phyloP scores from a whole-genome alignment of 2,329 filamentous ascomycete genomes.

The Dothistroma pini region DNA sequence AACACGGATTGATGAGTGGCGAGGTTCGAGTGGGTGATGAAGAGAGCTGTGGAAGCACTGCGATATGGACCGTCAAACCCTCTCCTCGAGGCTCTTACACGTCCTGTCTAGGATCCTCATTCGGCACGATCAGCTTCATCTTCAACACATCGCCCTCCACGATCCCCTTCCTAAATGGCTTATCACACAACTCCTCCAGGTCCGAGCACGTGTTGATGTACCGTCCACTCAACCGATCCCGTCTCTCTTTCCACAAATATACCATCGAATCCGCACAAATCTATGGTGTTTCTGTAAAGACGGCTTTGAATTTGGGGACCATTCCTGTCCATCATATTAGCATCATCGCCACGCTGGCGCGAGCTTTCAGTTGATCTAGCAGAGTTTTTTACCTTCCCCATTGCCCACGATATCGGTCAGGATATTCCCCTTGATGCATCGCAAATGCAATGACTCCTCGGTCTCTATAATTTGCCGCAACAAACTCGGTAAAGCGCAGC shows the following conservation, averaged over 20 bases:
- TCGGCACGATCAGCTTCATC: constrained; percentile 20
- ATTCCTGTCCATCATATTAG: constrained; percentile 20
- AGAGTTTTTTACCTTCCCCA: too few relatives aligned
- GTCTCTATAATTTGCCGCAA: constrained; percentile 43
- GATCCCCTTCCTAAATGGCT: constrained; percentile 34
- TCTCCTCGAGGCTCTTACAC: not conserved
- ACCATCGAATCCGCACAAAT: constrained; percentile 34
- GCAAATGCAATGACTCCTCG: constrained; percentile 42
- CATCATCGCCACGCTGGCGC: too few relatives aligned
- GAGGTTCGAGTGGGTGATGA: not conserved
- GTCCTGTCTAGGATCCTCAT: not conserved
- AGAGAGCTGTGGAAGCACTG: not conserved
- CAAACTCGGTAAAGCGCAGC: constrained; percentile 45
- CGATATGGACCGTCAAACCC: not conserved
- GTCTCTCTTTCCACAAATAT: constrained; percentile 33
- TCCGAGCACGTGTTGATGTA: constrained; percentile 39
- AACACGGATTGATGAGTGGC: not conserved
- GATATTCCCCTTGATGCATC: constrained; percentile 47
- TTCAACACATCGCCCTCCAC: constrained; percentile 36
- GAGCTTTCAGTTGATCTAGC: too few relatives aligned
- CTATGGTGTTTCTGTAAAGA: constrained; percentile 30
- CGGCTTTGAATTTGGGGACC: constrained; percentile 29
- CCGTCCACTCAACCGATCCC: constrained; percentile 39
- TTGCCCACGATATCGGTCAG: constrained; percentile 41
- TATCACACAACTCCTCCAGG: constrained; percentile 34